Base-by-base conservation (phyloP, 352 stramenopile genomes). In the Pilasporangium apinafurcum region DNA sequence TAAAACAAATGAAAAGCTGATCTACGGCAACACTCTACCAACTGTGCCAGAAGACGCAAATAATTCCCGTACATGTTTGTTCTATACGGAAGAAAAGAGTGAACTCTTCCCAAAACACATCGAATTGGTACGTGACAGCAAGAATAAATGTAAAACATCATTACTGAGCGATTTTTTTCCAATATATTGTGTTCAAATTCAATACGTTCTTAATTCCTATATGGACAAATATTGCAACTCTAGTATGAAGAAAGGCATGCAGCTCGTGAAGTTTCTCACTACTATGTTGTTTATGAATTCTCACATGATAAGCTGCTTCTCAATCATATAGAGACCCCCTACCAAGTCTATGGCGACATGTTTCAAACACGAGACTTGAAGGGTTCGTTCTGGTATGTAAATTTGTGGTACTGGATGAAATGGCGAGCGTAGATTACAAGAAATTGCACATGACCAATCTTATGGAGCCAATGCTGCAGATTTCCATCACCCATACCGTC, bases 81-180 rank as follows among this genome's bases (percentile, higher is more conserved):
- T 89, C 22, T 89, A 89, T 52, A 89, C 67, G 0, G 76, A 89
- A 51, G 76, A 86, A 59, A 31, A 85, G 25, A 86, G 74, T 62
- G 73, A 89, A 29, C 48, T 67, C 26, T 86, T 89, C 37, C 72
- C 69, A 9, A 73, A 89, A 40, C 62, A 86, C 50, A 70, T 89
- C 36, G 73, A 72, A 16, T 41, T 89, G 61, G 72, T 88, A 62
- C 32, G 53, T 44, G n/a, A n/a, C n/a, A n/a, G n/a, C n/a, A n/a
- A n/a, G n/a, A n/a, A n/a, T n/a, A n/a, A n/a, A n/a, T n/a, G n/a
- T n/a, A n/a, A n/a, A n/a, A n/a, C n/a, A n/a, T n/a, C n/a, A n/a
- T n/a, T n/a, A n/a, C n/a, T n/a, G n/a, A n/a, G n/a, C n/a, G n/a
- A 8, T 40, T 33, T 30, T 44, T 14, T 24, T 7, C 9, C 28